These are phyloP conservation scores for Phytophthora sp. DNA, from an alignment of 352 stramenopile species.

Conservation along the genomic window DNA sequence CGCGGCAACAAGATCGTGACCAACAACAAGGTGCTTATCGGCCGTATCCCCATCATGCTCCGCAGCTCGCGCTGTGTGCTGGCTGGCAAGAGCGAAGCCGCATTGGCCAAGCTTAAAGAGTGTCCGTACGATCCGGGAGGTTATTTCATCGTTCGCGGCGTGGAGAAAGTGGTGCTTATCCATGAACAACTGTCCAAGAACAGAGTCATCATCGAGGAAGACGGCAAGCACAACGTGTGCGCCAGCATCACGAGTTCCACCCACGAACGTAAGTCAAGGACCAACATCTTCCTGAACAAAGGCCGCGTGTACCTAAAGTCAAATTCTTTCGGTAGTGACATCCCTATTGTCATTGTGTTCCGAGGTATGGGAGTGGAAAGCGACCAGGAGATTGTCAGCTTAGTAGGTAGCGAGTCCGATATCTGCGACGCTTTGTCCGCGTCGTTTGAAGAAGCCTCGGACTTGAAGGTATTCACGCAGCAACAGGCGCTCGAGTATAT, in stretches of 20 bases:
- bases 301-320: conserved; percentile 98
- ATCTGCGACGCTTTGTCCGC: conserved; percentile 95
- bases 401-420: conserved; percentile 94
- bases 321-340: conserved; percentile 97
- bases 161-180: conserved; percentile 99
- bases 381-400: conserved; percentile 98
- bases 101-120: conserved; percentile 98
- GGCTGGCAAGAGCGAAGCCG: conserved; percentile 91
- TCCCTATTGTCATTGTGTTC: conserved; percentile 97
- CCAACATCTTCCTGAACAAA: conserved; percentile 98
- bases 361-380: conserved; percentile 98
- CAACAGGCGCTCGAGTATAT: conserved; percentile 96
- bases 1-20: conserved; percentile 97
- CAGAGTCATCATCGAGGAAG: conserved; percentile 99
- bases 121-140: conserved; percentile 99
- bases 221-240: conserved; percentile 92
- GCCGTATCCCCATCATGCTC: conserved; percentile 99
- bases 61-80: conserved; percentile 97
- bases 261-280: conserved; percentile 97
- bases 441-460: conserved; percentile 95
- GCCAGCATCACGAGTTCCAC: conserved; percentile 98
- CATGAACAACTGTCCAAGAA: conserved; percentile 99
- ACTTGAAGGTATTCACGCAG: conserved; percentile 96
- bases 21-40: conserved; percentile 97
- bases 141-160: conserved; percentile 99